phyloP scores from a whole-genome alignment of 225 moss, liverwort and hornwort species.

The Pseudoscleropodium purum region DNA sequence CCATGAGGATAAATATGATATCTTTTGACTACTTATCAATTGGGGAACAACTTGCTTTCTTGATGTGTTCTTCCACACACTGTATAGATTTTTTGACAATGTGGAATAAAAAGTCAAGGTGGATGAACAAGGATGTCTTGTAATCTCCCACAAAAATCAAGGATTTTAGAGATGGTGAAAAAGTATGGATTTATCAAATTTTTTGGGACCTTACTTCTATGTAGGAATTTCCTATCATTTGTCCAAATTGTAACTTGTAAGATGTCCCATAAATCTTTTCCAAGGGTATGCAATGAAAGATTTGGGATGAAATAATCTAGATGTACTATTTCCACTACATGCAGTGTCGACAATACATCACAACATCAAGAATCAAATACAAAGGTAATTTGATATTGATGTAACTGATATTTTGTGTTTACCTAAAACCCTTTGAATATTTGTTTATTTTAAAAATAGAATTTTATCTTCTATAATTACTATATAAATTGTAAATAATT shows the following conservation, averaged over 20 bases:
- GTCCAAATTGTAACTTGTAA: neutral
- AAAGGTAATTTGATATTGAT: neutral
- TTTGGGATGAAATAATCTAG: neutral
- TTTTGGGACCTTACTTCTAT: neutral
- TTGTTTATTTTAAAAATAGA: no score
- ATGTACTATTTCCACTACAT: neutral
- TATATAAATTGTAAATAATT: neutral
- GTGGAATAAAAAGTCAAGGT: neutral
- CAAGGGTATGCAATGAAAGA: neutral
- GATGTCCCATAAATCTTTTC: neutral
- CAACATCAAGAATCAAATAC: neutral
- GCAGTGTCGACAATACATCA: neutral
- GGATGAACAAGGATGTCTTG: neutral
- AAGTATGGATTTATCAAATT: neutral
- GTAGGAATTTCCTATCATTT: neutral
- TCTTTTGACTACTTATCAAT: neutral
- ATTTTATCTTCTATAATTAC: neutral
- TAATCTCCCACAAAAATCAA: neutral
- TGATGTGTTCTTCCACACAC: neutral
- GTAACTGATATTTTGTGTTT: rapidly evolving
- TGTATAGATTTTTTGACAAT: neutral
- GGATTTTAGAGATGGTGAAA: neutral
- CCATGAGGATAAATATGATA: neutral
- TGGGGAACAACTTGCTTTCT: neutral
- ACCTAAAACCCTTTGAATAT: neutral